Evolutionary conservation across 1,284 basidiomycete species (phyloP).

Genomic region (Cryptococcus neoformans): DNA sequence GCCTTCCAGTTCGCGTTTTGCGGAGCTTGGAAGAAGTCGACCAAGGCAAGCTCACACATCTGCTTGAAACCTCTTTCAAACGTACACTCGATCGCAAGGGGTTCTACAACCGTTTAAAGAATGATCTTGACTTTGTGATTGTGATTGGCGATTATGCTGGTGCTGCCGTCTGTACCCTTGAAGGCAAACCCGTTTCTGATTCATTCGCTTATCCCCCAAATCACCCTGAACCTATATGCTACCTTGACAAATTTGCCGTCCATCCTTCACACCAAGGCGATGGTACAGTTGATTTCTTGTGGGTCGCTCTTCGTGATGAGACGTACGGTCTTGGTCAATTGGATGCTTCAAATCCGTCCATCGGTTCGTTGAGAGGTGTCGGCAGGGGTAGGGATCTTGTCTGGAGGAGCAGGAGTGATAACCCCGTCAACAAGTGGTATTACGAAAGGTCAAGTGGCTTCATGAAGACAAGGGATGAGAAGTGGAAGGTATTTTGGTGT

Average conservation of each 20-base stretch:
- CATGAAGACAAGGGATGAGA: slow-evolving; percentile 54
- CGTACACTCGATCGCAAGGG: slow-evolving; percentile 67
- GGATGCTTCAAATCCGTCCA: slow-evolving; percentile 87
- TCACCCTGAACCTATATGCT: slow-evolving; percentile 60
- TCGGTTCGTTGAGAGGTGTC: slow-evolving; percentile 82
- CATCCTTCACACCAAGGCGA: slow-evolving; percentile 93
- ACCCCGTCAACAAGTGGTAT: slow-evolving; percentile 99
- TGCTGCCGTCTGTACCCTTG: slow-evolving; percentile 90
- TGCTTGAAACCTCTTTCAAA: slow-evolving; percentile 85
- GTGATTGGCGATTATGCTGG: slow-evolving; percentile 95
- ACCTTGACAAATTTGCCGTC: slow-evolving; percentile 99
- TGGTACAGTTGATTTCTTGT: slow-evolving; percentile 98
- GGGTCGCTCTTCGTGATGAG: slow-evolving; percentile 98
- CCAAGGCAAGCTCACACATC: slow-evolving; percentile 65
- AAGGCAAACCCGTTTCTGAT: slow-evolving; percentile 49
- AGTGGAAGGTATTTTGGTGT: slow-evolving; percentile 97
- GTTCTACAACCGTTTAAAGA: slow-evolving; percentile 76
- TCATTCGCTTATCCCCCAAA: neutral
- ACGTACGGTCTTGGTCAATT: slow-evolving; percentile 93
- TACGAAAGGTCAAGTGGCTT: slow-evolving; percentile 95
- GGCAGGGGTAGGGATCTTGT: slow-evolving; percentile 92
- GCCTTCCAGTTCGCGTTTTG: slow-evolving; percentile 80
- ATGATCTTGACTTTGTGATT: slow-evolving; percentile 84
- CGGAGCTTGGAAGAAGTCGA: slow-evolving; percentile 64
- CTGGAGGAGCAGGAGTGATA: slow-evolving; percentile 88